Percentiles rank a stretch among this genome's conserved stretches.
phyloP scores from a whole-genome alignment of 1,284 basidiomycete species.

The Melampsora allii-populina region DNA sequence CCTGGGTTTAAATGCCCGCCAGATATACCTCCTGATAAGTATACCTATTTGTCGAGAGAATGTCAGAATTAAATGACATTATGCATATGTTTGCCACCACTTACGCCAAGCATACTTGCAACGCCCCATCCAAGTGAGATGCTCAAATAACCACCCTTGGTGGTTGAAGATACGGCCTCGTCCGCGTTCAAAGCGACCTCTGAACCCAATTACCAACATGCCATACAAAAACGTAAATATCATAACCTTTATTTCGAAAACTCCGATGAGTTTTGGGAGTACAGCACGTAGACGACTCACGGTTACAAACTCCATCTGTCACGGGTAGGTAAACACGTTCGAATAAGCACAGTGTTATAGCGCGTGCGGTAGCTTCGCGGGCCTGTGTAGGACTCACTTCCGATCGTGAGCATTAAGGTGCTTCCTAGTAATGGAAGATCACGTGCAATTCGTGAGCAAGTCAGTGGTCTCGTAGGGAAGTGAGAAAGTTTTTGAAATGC shows the following conservation, averaged over 20 bases:
- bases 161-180: conserved; percentile 12
- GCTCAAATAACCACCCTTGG: conserved; percentile 17
- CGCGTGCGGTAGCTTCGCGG: background rate
- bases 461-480: background rate
- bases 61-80: background rate
- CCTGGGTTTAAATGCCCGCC: conserved; percentile 27
- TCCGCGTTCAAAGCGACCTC: conserved; percentile 25
- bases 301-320: background rate
- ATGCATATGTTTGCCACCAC: background rate
- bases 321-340: too few species aligned
- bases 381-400: background rate
- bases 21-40: conserved; percentile 22
- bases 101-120: conserved; percentile 28
- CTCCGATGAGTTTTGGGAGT: background rate
- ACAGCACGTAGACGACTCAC: background rate
- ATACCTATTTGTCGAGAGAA: background rate
- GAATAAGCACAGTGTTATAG: background rate
- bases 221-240: background rate
- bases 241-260: background rate
- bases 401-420: background rate
- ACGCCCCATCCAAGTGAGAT: conserved; percentile 14
- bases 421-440: background rate
- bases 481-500: background rate
- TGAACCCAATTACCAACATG: background rate
- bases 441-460: background rate